Evolutionary conservation across 164 flowering plant genomes (phyloP).

Genomic region (Santalum album): DNA sequence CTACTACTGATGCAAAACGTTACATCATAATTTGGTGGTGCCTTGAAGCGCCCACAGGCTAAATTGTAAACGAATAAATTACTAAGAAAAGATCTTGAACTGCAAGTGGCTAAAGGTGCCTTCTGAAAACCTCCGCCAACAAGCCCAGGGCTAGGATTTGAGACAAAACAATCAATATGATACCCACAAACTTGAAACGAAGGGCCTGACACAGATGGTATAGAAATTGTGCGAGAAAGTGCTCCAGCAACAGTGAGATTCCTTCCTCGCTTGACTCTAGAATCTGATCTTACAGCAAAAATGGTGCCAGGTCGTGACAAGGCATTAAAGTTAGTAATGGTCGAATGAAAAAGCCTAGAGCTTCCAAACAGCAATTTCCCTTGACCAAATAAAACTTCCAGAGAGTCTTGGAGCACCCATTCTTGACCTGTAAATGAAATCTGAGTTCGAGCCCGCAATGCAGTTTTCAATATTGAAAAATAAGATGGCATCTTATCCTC

Average conservation of each 20-base stretch:
- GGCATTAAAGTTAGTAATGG: conserved; percentile 26
- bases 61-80: no score
- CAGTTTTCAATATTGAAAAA: conserved; percentile 41
- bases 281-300: conserved; percentile 37
- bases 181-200: conserved; percentile 63
- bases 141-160: conserved; percentile 17
- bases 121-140: no score
- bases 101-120: no score
- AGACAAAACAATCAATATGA: conserved; percentile 41
- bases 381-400: conserved; percentile 35
- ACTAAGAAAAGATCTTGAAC: conserved; percentile 18
- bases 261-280: conserved; percentile 29
- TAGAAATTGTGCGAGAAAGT: conserved; percentile 59
- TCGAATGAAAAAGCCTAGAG: conserved; percentile 31
- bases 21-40: conserved; percentile 4
- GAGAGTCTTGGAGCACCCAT: conserved; percentile 27
- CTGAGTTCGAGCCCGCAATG: conserved; percentile 24
- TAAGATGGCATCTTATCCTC: conserved; percentile 62
- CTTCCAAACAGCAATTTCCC: conserved; percentile 38
- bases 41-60: conserved; percentile 3
- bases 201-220: conserved; percentile 79
- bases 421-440: conserved; percentile 28
- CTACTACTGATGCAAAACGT: conserved; percentile 7
- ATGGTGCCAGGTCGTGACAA: conserved; percentile 32
- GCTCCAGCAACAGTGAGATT: conserved; percentile 59